Evolutionary conservation across 2,329 filamentous ascomycete genomes (phyloP), one percentile per base, ranked within the genome.

Genomic region (Elsinoe ampelina): DNA sequence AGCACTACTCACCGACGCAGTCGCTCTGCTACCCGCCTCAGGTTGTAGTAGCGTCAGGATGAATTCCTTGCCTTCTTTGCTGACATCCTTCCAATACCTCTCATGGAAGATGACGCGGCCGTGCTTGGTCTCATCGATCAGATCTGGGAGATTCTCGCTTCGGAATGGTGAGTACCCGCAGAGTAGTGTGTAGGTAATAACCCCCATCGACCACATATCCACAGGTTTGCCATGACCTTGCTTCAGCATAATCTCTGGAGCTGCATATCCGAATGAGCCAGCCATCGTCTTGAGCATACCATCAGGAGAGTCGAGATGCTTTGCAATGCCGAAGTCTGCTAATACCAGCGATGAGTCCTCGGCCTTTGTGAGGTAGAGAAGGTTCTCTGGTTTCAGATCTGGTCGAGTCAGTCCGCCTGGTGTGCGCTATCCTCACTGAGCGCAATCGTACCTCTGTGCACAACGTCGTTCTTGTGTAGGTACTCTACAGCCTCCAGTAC

Each of bases 151-250:
- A 66, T 88, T 95, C 76, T 98, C 93, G 60, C 90, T 93, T 63
- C 93, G 85, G 81, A 98, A 98, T 17, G 93, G 93, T 43, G 92
- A 96, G 77, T 98, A 98, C 64, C 93, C 93, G 70, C 95, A 98
- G 54, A 98, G 86, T 26, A 98, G 80, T 13, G 93, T 98, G 74
- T 98, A 98, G 41, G 93, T 97, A 67, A 98, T 98, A 67, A 98
- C 93, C 61, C 93, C 93, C 73, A 98, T 81, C 2, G 93, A 97
- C 93, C 93, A 98, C 89, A 98, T 95, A 70, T 98, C 93, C 34
- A 97, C 93, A 3, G 93, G 89, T 73, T 97, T 98, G 70, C 93
- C 93, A 70, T 98, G 95, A 17, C 93, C 93, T 68, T 89, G 85
- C 78, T 96, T 96, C 62, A 95, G 79, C 93, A 98, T 98, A 59